Evolutionary conservation across 768 basidiomycete genomes (phyloP).

Genomic region (Termitomyces sp.): DNA sequence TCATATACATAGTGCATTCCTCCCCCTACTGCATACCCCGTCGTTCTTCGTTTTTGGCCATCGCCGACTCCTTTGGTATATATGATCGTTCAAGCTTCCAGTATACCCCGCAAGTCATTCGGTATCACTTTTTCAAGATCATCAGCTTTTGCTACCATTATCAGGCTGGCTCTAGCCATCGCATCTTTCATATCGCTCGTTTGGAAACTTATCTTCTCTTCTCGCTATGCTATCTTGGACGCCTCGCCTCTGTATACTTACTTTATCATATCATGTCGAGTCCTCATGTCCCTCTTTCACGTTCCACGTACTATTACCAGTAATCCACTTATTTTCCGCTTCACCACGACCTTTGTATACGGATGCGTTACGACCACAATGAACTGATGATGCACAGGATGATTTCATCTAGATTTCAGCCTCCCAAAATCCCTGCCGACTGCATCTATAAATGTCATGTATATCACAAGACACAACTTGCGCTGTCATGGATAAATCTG

Average conservation of each 20-base stretch:
- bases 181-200: not conserved
- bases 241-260: conserved; percentile 1
- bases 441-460: not conserved
- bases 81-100: conserved; percentile 13
- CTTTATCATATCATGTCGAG: conserved; percentile 2
- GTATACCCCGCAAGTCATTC: conserved; percentile 24
- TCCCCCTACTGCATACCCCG: not conserved
- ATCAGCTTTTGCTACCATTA: not conserved
- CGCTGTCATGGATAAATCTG: not conserved
- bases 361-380: conserved; percentile 13
- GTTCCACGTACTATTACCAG: conserved; percentile 8
- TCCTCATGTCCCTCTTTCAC: not conserved
- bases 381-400: conserved; percentile 11
- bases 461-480: not conserved
- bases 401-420: conserved; percentile 11
- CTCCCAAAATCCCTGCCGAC: not conserved
- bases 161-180: not conserved
- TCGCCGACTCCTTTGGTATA: conserved; percentile 17
- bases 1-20: not conserved
- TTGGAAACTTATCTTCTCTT: conserved; percentile 5
- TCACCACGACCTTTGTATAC: conserved; percentile 12
- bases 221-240: conserved; percentile 7
- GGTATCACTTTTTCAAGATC: conserved; percentile 13
- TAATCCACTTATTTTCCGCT: conserved; percentile 5
- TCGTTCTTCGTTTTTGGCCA: conserved; percentile 11